Evolutionary conservation across 2,329 filamentous ascomycete genomes (phyloP).

Genomic region (Aspergillus phoenicis): DNA sequence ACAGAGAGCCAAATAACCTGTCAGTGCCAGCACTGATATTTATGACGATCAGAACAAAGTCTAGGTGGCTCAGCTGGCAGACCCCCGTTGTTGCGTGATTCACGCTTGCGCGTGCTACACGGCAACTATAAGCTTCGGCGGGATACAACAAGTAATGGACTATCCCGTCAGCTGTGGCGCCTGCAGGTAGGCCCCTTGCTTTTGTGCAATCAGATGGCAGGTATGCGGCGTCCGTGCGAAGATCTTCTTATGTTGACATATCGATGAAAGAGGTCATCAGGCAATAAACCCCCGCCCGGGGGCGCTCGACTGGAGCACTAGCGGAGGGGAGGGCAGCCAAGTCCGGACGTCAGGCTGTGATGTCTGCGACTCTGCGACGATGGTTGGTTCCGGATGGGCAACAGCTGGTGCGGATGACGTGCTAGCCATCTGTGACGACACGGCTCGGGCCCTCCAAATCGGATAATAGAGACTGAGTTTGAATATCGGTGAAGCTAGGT

Average conservation of each 20-base stretch:
- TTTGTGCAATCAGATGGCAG: conserved; percentile 4
- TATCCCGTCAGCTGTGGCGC: neutral
- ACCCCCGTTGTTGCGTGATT: conserved; percentile 8
- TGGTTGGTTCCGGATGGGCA: conserved; percentile 13
- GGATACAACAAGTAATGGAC: neutral
- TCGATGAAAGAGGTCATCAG: neutral
- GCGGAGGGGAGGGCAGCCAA: neutral
- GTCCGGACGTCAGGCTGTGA: neutral
- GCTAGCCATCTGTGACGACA: neutral
- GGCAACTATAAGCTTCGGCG: neutral
- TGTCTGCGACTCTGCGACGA: conserved; percentile 2
- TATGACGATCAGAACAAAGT: neutral
- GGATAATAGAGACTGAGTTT: neutral
- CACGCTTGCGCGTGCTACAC: conserved; percentile 6
- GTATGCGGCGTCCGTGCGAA: conserved; percentile 3
- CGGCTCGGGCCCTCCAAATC: neutral
- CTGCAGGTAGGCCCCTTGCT: neutral
- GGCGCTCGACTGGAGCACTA: conserved; percentile 1
- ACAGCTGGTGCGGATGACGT: conserved; percentile 8
- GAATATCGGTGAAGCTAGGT: neutral
- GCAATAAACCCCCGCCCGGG: neutral
- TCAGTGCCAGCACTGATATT: neutral
- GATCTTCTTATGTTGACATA: neutral
- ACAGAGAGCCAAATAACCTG: neutral
- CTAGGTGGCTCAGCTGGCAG: neutral